Evolutionary conservation across 129 eudicot species (phyloP), one percentile per base, ranked within the genome.

Genomic region (Tagetes erecta): DNA sequence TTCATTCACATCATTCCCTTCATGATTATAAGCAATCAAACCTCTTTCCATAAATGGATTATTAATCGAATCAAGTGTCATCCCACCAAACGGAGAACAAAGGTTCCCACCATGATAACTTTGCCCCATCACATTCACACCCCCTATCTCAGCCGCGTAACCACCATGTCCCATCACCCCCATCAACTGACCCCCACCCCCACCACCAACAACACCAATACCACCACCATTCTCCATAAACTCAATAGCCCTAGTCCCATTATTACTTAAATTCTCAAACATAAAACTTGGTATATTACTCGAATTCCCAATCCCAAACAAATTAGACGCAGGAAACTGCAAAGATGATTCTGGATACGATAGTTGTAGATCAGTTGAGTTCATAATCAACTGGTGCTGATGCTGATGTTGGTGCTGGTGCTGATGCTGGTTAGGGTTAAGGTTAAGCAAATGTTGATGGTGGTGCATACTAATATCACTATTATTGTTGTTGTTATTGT

Each of bases 341-440:
- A 83, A 69, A 30, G 82, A 41, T 2, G 83, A 66, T 10, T 86
- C 87, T 3, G 91, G 88, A 45, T 85, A 92, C 0, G 96, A 81
- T 30, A 92, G 86, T 6, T 87, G 96, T 6, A 89, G 84, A 72
- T 92, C 86, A 6, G 85, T 85, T 6, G 88, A 79, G 58, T 80
- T 84, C 64, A 33, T 70, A 37, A 71, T 62, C 72, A 80, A 51
- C 4, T 47, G 83, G 59, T 41, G 83, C 8, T 57, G 82, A 65
- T 20, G 83, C 30, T 10, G 49, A 36, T 57, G 30, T 3, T 71
- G 74, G 34, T 47, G 78, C 64, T 60, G 69, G 10, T 45, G 58
- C 40, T 62, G 10, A 64, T 12, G 83, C n/a, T 12, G 71, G 62
- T 60, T 73, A 30, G 50, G 46, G 67, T 68, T 36, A 14, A 55